Evolutionary conservation across 768 basidiomycete species (phyloP).

Genomic region (Cystofilobasidium macerans): DNA sequence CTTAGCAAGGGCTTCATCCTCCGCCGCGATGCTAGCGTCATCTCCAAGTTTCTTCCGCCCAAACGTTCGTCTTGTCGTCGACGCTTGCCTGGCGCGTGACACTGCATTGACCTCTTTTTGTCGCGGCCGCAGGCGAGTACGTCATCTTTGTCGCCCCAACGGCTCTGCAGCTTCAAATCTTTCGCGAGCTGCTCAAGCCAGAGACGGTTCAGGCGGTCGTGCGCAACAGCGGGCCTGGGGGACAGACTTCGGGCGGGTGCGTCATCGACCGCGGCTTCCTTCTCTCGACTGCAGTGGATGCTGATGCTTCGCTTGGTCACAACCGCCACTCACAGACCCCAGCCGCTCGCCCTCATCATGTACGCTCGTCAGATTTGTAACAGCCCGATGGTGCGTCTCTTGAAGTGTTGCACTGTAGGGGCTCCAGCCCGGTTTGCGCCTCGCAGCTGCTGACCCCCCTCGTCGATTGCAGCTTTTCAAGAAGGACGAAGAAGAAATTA

Average conservation of each 20-base stretch:
- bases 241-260: too few species aligned
- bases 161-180: constrained; percentile 65
- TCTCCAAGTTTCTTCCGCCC: constrained; percentile 76
- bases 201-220: constrained; percentile 59
- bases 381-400: background rate
- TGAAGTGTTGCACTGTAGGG: too few species aligned
- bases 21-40: constrained; percentile 69
- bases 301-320: too few species aligned
- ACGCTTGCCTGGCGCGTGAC: background rate
- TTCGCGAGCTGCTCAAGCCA: constrained; percentile 60
- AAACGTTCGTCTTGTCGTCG: constrained; percentile 52
- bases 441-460: constrained; percentile 16
- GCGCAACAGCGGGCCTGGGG: constrained; percentile 46
- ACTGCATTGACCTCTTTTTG: background rate
- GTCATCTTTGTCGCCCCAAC: constrained; percentile 94
- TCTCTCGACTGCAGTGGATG: too few species aligned
- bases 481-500: background rate
- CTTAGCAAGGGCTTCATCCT: constrained; percentile 83
- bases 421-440: background rate
- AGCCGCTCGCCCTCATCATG: background rate
- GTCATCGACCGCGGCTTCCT: too few species aligned
- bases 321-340: background rate
- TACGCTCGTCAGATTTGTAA: background rate
- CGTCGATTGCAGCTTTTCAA: constrained; percentile 8
- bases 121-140: constrained; percentile 63